Base-by-base conservation (phyloP, 2,329 filamentous ascomycete species). In the Ophiostoma sp. region DNA sequence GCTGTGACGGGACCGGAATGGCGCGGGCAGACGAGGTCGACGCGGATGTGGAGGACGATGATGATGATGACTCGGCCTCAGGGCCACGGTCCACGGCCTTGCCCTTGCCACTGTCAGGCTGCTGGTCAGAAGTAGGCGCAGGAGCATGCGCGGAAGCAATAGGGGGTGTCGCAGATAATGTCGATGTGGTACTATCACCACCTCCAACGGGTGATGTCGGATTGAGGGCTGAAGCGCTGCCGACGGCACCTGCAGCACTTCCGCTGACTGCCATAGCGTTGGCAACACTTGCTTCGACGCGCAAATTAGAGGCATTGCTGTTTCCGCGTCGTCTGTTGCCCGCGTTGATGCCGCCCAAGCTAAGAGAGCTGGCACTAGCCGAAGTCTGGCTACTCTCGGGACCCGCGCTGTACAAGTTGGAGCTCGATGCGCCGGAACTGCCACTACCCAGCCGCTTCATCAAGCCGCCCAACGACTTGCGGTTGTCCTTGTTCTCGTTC, bases 401-500 rank as follows among this genome's bases (percentile, higher is more conserved):
- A 11, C 58, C 60, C 40, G 2, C n/a, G 40, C 38, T 42, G 70
- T 84, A 81, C 44, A 83, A 75, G 42, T 76, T 74, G 70, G 80
- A 74, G 71, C 79, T 72, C 55, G 16, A 45, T 8, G 40, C 55
- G 27, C 66, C 66, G 42, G 42, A 45, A 44, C 58, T 40, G n/a
- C 36, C 36, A 45, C 66, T 60, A 12, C 68, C 66, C 5, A 74
- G 68, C 8, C 75, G 74, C 63, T 79, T 80, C 3, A 76, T 76
- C 68, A 80, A 81, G 77, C 90, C 93, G 18, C 63, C 41, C 1
- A 64, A 42, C 18, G 42, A 63, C 76, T 89, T 91, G 38, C 60
- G 87, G 63, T 64, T 84, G 8, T 84, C 84, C 76, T 94, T 95
- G 73, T 91, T 92, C 58, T 91, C 89, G 71, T 92, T 91, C 77